Percentiles rank a stretch among this genome's conserved stretches.
Conservation (phyloP, 257 asterid species). For the Lantana camara region DNA sequence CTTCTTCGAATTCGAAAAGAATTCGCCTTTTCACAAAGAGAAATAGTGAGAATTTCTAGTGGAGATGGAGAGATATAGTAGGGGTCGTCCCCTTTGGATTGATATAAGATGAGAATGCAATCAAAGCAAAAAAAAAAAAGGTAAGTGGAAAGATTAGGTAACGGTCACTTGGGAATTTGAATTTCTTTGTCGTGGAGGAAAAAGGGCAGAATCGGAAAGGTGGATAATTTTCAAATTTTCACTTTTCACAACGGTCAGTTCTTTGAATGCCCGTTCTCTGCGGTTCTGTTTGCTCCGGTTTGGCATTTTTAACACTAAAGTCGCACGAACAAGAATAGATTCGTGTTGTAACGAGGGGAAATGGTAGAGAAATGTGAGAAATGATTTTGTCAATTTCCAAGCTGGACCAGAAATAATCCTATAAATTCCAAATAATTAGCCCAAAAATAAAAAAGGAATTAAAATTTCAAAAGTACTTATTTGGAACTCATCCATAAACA, state of each 20-base stretch:
- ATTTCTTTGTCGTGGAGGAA: constrained; percentile 22
- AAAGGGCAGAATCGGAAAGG: neutral
- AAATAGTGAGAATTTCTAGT: neutral
- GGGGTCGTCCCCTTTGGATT: constrained; percentile 22
- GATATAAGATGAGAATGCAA: constrained; percentile 20
- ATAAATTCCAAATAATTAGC: no score
- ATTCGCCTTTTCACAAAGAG: constrained; percentile 17
- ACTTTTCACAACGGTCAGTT: constrained; percentile 50
- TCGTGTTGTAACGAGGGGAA: neutral
- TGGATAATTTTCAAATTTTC: no score
- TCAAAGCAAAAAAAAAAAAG: constrained; percentile 20
- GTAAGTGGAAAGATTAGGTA: constrained; percentile 37
- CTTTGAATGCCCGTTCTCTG: constrained; percentile 13
- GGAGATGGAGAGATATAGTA: constrained; percentile 9
- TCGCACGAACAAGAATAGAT: neutral
- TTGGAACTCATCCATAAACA: no score
- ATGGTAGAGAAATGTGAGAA: neutral
- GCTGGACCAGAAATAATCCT: no score
- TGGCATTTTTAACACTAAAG: constrained; percentile 5
- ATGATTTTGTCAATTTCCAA: neutral
- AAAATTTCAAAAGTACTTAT: no score
- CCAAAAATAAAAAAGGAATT: no score
- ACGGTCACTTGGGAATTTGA: constrained; percentile 80
- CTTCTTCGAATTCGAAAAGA: constrained; percentile 25
- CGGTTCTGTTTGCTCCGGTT: constrained; percentile 31